Conservation (phyloP, 345 rosid species). For the Gossypium sturtianum region DNA sequence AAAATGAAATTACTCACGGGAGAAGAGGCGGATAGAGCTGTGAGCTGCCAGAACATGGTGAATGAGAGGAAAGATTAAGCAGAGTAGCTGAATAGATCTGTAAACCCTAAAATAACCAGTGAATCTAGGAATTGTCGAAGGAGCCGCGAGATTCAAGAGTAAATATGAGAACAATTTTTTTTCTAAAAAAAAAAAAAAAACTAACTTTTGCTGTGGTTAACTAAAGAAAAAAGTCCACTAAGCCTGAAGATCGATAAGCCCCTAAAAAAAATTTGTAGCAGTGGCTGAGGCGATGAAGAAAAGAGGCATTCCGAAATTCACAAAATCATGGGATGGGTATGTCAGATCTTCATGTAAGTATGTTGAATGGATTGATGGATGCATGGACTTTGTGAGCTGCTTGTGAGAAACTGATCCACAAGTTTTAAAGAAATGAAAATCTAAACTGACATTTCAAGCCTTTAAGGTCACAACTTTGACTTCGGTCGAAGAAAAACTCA, state of each 20-base stretch:
- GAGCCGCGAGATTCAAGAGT: slow-evolving; percentile 41
- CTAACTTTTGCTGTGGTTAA: neutral
- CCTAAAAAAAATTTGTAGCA: neutral
- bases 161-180: neutral
- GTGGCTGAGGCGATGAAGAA: slow-evolving; percentile 11
- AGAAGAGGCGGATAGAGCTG: slow-evolving; percentile 86
- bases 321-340: neutral
- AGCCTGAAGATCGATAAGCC: neutral
- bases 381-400: neutral
- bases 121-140: slow-evolving; percentile 35
- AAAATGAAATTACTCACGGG: slow-evolving; percentile 52
- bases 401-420: slow-evolving; percentile 17
- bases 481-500: neutral
- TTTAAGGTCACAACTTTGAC: neutral
- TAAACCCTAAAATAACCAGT: slow-evolving; percentile 32
- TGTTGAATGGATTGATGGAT: slow-evolving; percentile 6
- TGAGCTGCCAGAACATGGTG: slow-evolving; percentile 95
- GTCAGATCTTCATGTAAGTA: neutral
- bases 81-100: slow-evolving; percentile 46
- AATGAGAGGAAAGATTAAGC: slow-evolving; percentile 18
- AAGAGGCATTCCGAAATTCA: slow-evolving; percentile 19
- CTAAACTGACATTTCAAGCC: neutral
- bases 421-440: neutral
- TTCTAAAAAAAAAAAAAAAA: neutral
- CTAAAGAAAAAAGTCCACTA: neutral